Base-by-base conservation (phyloP, 495 filamentous ascomycete species). In the Aspergillus haitiensis region DNA sequence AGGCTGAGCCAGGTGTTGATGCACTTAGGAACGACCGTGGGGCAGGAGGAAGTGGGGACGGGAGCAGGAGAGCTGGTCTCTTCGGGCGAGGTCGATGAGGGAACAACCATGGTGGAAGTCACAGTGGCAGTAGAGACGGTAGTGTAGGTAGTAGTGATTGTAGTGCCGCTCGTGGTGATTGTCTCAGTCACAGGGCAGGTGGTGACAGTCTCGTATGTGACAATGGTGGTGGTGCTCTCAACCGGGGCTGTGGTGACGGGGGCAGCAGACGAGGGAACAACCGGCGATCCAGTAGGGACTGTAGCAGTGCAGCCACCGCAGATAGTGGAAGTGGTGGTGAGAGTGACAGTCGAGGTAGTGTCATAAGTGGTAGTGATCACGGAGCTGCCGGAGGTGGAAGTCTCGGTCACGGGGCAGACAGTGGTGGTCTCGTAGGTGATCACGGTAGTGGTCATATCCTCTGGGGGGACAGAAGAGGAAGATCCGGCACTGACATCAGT, bases 1-100 rank as follows among this genome's bases (percentile, higher is more conserved):
- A 86, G 84, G 16, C 55, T 61, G 63, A 95, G 72, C 91, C 91
- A 97, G 64, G 93, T 97, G 84, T 96, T 95, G 76, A 98, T 80
- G 78, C 93, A 98, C 62, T 85, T 85, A 55, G 93, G 92, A 13
- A 98, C 87, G 42, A 89, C 81, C 56, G 76, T 76, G 50, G 93
- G 92, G 81, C 86, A 91, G 31, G 75, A 64, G 2, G 70, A 64
- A 9, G 73, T 67, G 7, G 73, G 66, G 16, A 70, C 62, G 2
- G 73, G 64, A 32, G 62, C 56, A 18, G 68, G 58, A 27, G 62
- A 59, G 5, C 61, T 59, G 52, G 60, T 57, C 52, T 58, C 57
- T 27, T 57, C 64, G 9, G 67, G 58, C 36, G 64, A 49, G 7
- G 64, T 56, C 31, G 59, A 61, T 3, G 71, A 60, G 27, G 63